Evolutionary conservation across 345 rosid species (phyloP), one percentile per base, ranked within the genome.

Genomic region (Eucalyptus marginata): DNA sequence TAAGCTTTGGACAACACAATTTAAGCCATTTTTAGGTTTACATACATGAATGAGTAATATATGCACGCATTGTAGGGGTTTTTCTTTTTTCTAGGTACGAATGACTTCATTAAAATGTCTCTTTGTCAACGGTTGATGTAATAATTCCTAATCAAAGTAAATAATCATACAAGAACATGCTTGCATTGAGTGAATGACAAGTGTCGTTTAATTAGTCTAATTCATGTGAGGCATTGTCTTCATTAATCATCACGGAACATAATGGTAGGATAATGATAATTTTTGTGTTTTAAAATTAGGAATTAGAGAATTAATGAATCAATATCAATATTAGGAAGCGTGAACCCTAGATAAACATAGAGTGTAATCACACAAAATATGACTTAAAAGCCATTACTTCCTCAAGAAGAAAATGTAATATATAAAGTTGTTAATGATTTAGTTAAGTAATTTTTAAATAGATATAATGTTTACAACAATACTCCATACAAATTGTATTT

Each of bases 251-350:
- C 8, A 10, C 2, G 2, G 2, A 20, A 76, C 27, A 76, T 36
- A 76, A 10, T 0, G 0, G 0, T 6, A 36, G 2, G 25, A 33
- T 68, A 33, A 33, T 0, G 44, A 9, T 3, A 20, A 20, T 36
- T 76, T 76, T 36, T 76, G 8, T 18, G 4, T 76, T 76, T 36
- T 40, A 22, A 36, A 40, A 40, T 76, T 0, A 3, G 12, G 5
- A 40, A 76, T 76, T 76, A 76, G 83, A 71, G 83, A 71, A 24
- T 36, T 18, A 71, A 71, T 40, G 27, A 40, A 36, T 36, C 36
- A 36, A 36, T 36, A 71, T n/a, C n/a, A n/a, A n/a, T n/a, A n/a
- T n/a, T n/a, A n/a, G 8, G 12, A 3, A 76, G 4, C 1, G 5
- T 1, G 11, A 22, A 62, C 1, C 7, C 1, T 0, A 76, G 47